These are phyloP conservation scores for Closterium sp. DNA, from an alignment of 139 green algal genomes.

Conservation along the genomic window DNA sequence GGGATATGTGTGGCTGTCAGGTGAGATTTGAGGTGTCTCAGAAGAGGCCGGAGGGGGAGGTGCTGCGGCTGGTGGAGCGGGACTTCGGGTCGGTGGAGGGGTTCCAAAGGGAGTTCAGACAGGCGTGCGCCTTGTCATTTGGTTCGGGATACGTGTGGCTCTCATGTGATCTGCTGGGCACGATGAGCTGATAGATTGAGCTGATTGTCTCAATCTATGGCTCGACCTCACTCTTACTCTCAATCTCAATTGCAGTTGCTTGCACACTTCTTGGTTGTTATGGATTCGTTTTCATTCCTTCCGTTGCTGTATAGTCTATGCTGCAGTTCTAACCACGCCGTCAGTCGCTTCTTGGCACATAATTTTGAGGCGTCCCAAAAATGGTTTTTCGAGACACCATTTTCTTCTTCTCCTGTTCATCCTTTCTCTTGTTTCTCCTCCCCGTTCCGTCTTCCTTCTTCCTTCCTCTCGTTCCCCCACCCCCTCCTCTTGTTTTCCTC, in stretches of 20 bases:
- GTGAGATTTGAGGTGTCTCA: not conserved
- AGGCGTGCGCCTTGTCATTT: constrained; percentile 81
- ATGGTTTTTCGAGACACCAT: too few species aligned
- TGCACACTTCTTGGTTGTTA: not conserved
- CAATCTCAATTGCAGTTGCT: not conserved
- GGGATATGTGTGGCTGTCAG: constrained; percentile 89
- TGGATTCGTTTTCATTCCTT: not conserved
- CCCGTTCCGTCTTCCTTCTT: not conserved
- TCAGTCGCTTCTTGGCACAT: too few species aligned
- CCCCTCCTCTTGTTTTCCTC: not conserved
- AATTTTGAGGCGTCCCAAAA: too few species aligned
- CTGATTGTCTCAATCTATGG: too few species aligned
- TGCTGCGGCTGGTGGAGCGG: constrained; percentile 75
- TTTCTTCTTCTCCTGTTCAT: too few species aligned
- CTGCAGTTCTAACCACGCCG: not conserved
- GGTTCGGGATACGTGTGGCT: constrained; percentile 95
- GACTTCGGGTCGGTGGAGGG: constrained; percentile 85
- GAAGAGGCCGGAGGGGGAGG: constrained; percentile 63
- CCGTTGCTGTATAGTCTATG: not conserved
- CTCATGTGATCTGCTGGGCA: too few species aligned
- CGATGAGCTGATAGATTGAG: too few species aligned
- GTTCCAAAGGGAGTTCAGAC: constrained; percentile 85
- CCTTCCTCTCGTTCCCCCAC: not conserved
- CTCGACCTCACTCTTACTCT: too few species aligned
- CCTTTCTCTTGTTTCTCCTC: too few species aligned